These are phyloP conservation scores for Thalassiosira livingstoniorum DNA, from an alignment of 352 stramenopile genomes.

Conservation along the genomic window DNA sequence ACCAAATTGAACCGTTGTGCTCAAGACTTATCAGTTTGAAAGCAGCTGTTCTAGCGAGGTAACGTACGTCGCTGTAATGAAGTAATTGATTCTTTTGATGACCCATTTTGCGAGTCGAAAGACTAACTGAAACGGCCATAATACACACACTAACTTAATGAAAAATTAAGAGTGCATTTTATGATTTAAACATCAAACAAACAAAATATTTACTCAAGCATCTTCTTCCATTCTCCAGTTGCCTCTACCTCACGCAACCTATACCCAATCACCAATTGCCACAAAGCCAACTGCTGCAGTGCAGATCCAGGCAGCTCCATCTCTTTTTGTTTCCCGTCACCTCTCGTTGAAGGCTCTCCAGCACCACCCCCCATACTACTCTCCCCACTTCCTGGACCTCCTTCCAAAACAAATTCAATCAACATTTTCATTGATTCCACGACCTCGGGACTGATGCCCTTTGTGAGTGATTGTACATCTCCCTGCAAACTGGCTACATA, in stretches of 20 bases:
- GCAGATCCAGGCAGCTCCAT: slow-evolving; percentile 84
- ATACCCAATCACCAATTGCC: slow-evolving; percentile 86
- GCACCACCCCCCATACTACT: neutral
- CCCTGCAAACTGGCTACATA: slow-evolving; percentile 82
- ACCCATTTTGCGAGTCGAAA: too few relatives aligned
- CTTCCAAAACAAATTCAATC: slow-evolving; percentile 85
- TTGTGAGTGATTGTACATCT: slow-evolving; percentile 80
- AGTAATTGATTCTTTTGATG: too few relatives aligned
- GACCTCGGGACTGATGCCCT: slow-evolving; percentile 82
- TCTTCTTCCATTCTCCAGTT: slow-evolving; percentile 81
- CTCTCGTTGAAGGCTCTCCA: slow-evolving; percentile 4
- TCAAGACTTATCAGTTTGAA: too few relatives aligned
- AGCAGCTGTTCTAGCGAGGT: too few relatives aligned
- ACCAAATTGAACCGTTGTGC: too few relatives aligned
- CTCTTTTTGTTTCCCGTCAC: slow-evolving; percentile 67
- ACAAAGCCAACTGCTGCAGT: slow-evolving; percentile 83
- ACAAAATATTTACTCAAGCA: slow-evolving; percentile 78
- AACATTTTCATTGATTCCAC: slow-evolving; percentile 86
- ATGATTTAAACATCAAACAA: too few relatives aligned
- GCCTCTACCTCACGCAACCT: slow-evolving; percentile 83
- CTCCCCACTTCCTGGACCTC: slow-evolving; percentile 48
- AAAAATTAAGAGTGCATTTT: too few relatives aligned
- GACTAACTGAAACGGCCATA: too few relatives aligned
- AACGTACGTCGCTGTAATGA: too few relatives aligned
- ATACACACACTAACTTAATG: too few relatives aligned